Percentiles rank a stretch among this genome's conserved stretches.
Evolutionary conservation across 345 rosid genomes (phyloP).

Genomic region (Gynandropsis gynandra): DNA sequence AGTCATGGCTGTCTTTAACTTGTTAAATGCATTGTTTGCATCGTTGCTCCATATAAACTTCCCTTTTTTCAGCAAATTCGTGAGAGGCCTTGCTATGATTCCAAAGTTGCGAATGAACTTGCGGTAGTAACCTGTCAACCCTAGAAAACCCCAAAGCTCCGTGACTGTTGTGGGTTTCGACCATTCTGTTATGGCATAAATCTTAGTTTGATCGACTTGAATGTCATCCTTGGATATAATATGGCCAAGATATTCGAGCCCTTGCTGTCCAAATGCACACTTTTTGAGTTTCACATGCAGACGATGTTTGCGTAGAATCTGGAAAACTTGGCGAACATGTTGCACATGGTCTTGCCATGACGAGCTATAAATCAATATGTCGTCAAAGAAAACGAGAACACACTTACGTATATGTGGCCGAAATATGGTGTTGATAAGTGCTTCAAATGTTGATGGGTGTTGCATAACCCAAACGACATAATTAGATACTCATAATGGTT

Average conservation of each 20-base stretch:
- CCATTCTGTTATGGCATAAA: not conserved
- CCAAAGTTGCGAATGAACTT: no score
- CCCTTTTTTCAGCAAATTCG: not conserved
- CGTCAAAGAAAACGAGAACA: not conserved
- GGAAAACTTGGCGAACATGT: not conserved
- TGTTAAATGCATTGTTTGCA: not conserved
- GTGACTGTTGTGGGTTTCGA: not conserved
- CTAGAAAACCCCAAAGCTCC: not conserved
- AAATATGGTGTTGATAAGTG: not conserved
- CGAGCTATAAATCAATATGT: not conserved
- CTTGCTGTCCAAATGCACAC: not conserved
- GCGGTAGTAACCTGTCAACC: not conserved
- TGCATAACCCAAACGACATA: no score
- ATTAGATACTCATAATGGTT: no score
- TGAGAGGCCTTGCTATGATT: not conserved
- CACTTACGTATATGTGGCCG: not conserved
- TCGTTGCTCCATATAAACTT: not conserved
- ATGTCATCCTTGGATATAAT: not conserved
- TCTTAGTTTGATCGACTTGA: not conserved
- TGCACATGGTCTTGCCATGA: not conserved
- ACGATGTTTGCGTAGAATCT: not conserved
- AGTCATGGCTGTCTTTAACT: not conserved
- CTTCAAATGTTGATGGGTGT: no score
- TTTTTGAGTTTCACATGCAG: not conserved
- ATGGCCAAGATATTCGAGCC: not conserved